Percentiles rank a stretch among this genome's conserved stretches.
Evolutionary conservation across 2,329 filamentous ascomycete species (phyloP).

Genomic region (Fusarium ramigenum): DNA sequence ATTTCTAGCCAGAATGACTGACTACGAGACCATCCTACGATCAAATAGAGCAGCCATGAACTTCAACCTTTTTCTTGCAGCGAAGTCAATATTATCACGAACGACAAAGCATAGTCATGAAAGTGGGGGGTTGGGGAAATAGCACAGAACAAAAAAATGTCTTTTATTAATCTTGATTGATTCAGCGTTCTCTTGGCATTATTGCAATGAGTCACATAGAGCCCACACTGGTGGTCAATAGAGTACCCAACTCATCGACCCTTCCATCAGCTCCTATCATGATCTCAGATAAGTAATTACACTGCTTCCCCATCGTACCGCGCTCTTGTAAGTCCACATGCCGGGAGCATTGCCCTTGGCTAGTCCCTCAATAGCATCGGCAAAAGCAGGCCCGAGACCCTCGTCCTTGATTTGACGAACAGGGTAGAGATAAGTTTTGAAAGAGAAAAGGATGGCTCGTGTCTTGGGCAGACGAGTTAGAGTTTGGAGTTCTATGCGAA

Average conservation of each 20-base stretch:
- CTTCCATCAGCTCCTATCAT: neutral
- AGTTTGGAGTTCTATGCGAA: slow-evolving; percentile 31
- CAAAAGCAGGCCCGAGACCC: slow-evolving; percentile 25
- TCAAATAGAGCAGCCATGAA: neutral
- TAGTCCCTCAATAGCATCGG: slow-evolving; percentile 30
- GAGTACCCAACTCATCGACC: neutral
- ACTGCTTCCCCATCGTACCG: slow-evolving; percentile 20
- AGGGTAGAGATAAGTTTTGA: slow-evolving; percentile 35
- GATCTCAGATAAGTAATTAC: slow-evolving; percentile 26
- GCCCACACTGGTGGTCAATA: neutral
- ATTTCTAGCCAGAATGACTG: neutral
- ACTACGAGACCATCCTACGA: neutral
- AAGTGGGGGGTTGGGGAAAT: neutral
- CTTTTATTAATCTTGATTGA: neutral
- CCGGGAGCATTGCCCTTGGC: slow-evolving; percentile 29
- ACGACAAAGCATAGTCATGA: neutral
- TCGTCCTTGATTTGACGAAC: slow-evolving; percentile 24
- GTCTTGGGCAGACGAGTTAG: slow-evolving; percentile 30
- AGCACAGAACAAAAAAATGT: neutral
- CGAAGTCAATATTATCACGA: neutral
- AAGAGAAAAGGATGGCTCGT: slow-evolving; percentile 24
- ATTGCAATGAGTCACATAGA: neutral
- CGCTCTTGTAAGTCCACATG: slow-evolving; percentile 37
- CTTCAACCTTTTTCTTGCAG: no score
- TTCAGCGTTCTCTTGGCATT: neutral